A percentile compares a stretch with the other conserved stretches of the same genome.
phyloP scores from a whole-genome alignment of 495 filamentous ascomycete species.

The Podospora conica region DNA sequence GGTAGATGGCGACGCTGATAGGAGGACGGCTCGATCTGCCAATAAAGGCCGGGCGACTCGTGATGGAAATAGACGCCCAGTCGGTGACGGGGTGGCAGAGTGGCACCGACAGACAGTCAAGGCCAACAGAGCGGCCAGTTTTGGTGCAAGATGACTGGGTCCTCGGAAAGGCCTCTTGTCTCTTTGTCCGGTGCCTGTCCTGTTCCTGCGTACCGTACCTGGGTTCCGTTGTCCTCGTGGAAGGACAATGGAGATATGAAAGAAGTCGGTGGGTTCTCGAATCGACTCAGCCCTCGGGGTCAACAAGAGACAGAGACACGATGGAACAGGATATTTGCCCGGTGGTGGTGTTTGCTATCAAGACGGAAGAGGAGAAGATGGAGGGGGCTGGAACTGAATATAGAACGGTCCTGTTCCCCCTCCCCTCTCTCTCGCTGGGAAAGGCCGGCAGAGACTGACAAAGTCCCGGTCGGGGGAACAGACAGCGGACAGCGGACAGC shows the following conservation, averaged over 20 bases:
- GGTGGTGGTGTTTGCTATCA: too few species aligned
- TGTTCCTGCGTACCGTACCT: constrained; percentile 17
- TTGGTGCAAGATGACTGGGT: constrained; percentile 11
- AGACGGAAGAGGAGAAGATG: not conserved
- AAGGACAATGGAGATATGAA: not conserved
- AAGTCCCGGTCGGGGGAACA: not conserved
- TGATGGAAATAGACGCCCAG: constrained; percentile 35
- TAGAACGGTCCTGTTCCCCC: not conserved
- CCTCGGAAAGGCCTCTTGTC: constrained; percentile 13
- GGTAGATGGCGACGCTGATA: constrained; percentile 26
- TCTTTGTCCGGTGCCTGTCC: constrained; percentile 3
- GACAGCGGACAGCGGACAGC: too few species aligned
- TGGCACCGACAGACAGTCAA: constrained; percentile 20
- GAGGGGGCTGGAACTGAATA: constrained; percentile 9
- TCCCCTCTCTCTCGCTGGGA: not conserved
- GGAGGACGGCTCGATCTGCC: constrained; percentile 22
- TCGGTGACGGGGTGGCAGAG: constrained; percentile 26
- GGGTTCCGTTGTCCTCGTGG: not conserved
- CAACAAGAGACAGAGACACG: not conserved
- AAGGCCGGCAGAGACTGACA: not conserved
- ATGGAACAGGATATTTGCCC: too few species aligned
- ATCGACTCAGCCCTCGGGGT: not conserved
- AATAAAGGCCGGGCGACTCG: constrained; percentile 30
- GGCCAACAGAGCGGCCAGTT: constrained; percentile 24
- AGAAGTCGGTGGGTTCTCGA: not conserved